These are phyloP conservation scores for Herpetomonas muscarum DNA, from an alignment of 208 protist genomes.

Conservation along the genomic window DNA sequence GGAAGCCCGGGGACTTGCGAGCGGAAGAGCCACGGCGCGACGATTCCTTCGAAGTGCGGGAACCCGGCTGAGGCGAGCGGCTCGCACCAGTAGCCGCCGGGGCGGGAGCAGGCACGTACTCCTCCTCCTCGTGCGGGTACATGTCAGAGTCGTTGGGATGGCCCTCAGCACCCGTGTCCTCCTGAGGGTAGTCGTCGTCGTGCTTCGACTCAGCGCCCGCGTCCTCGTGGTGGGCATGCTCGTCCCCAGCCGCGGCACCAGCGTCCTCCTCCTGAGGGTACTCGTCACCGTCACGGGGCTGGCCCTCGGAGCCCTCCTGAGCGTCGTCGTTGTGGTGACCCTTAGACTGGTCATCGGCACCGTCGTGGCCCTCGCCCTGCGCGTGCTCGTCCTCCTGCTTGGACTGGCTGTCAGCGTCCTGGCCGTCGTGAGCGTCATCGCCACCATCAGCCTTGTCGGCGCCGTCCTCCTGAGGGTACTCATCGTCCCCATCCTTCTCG, in stretches of 20 bases:
- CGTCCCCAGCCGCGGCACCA: neutral
- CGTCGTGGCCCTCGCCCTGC: slow-evolving; percentile 4
- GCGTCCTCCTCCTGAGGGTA: slow-evolving; percentile 3
- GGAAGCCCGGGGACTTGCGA: slow-evolving; percentile 17
- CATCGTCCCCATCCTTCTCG: slow-evolving; percentile 5
- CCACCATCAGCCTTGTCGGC: neutral
- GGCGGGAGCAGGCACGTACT: neutral
- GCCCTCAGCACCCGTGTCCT: slow-evolving; percentile 4
- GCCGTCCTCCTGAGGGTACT: slow-evolving; percentile 4
- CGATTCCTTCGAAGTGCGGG: slow-evolving; percentile 6
- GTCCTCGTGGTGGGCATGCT: slow-evolving; percentile 9
- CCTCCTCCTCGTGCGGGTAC: slow-evolving; percentile 9
- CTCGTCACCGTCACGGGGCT: slow-evolving; percentile 5
- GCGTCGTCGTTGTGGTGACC: neutral
- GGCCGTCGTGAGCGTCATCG: slow-evolving; percentile 6
- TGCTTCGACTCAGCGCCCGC: slow-evolving; percentile 9
- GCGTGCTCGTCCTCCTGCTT: slow-evolving; percentile 7
- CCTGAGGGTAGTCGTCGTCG: slow-evolving; percentile 5
- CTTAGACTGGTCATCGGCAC: slow-evolving; percentile 1
- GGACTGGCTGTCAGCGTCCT: slow-evolving; percentile 2
- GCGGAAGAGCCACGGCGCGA: neutral
- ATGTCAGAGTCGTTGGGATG: slow-evolving; percentile 2
- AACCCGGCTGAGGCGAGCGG: neutral
- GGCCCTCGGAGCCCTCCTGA: neutral
- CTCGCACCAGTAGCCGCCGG: neutral